phyloP scores from a whole-genome alignment of 495 filamentous ascomycete genomes.

The Platismatia glauca region DNA sequence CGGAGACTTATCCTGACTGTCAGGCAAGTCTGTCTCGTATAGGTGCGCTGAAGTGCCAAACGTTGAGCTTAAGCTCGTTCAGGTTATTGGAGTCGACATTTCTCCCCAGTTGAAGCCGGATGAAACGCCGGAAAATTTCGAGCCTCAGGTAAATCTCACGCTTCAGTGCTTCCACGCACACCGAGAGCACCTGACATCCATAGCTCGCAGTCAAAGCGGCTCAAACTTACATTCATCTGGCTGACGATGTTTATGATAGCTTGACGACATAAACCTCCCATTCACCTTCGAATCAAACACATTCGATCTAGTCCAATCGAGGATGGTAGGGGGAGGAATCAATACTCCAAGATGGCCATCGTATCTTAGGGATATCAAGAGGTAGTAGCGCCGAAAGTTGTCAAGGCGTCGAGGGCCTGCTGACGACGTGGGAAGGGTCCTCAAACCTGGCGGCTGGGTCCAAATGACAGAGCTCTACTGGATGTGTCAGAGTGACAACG shows the following conservation, averaged over 20 bases:
- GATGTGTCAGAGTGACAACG: constrained; percentile 85
- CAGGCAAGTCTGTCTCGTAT: constrained; percentile 44
- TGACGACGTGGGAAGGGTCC: constrained; percentile 33
- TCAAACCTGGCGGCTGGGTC: constrained; percentile 72
- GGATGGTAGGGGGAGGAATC: constrained; percentile 71
- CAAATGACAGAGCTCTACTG: constrained; percentile 87
- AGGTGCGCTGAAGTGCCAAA: not conserved
- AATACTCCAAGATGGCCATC: constrained; percentile 64
- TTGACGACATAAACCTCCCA: constrained; percentile 69
- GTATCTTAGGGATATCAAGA: constrained; percentile 71
- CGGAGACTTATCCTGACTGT: constrained; percentile 60
- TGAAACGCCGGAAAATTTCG: constrained; percentile 58
- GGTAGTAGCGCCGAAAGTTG: constrained; percentile 29
- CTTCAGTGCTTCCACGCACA: not conserved
- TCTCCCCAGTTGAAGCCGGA: constrained; percentile 65
- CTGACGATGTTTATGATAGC: constrained; percentile 29
- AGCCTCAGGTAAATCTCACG: constrained; percentile 41
- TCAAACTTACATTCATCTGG: not conserved
- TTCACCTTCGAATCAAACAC: constrained; percentile 67
- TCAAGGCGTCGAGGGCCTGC: not conserved
- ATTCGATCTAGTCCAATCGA: constrained; percentile 88
- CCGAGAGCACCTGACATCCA: not conserved
- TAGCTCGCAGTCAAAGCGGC: not conserved
- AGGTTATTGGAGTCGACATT: constrained; percentile 80
- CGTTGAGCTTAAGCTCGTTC: not conserved